phyloP scores from a whole-genome alignment of 768 basidiomycete genomes.

The Leucocoprinus sp. region DNA sequence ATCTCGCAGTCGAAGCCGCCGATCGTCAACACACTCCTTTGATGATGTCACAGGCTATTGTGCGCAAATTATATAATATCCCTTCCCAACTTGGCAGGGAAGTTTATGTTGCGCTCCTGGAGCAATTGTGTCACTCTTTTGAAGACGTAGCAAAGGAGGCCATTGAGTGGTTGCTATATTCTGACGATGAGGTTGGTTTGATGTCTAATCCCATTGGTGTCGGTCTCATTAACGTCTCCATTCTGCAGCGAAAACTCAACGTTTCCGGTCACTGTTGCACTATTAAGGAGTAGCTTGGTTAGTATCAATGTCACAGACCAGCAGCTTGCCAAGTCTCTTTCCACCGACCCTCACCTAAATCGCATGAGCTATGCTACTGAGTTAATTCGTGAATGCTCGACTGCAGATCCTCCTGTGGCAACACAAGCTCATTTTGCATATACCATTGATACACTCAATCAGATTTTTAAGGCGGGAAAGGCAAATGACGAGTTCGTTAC shows the following conservation, averaged over 20 bases:
- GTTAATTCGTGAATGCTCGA: constrained; percentile 80
- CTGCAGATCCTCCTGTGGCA: constrained; percentile 72
- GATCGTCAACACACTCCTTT: constrained; percentile 84
- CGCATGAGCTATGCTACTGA: constrained; percentile 77
- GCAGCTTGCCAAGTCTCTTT: constrained; percentile 80
- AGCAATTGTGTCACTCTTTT: constrained; percentile 82
- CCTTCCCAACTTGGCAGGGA: constrained; percentile 81
- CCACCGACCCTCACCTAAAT: constrained; percentile 67
- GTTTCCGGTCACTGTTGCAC: constrained; percentile 86
- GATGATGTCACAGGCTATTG: constrained; percentile 93
- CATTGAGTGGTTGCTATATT: constrained; percentile 91
- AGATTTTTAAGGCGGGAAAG: constrained; percentile 65
- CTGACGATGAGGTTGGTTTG: constrained; percentile 85
- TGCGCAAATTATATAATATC: constrained; percentile 90
- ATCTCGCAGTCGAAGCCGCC: constrained; percentile 68
- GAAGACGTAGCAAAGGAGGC: constrained; percentile 96
- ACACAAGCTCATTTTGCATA: constrained; percentile 72
- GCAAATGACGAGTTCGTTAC: constrained; percentile 77
- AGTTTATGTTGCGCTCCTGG: constrained; percentile 84
- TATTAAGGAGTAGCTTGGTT: constrained; percentile 80
- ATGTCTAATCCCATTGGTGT: background rate
- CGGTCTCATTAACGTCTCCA: constrained; percentile 8
- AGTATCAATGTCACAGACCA: constrained; percentile 74
- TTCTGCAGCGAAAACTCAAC: constrained; percentile 83
- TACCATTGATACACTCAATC: constrained; percentile 73